Conservation (phyloP, 2,329 filamentous ascomycete species). For the Neurospora sp. region DNA sequence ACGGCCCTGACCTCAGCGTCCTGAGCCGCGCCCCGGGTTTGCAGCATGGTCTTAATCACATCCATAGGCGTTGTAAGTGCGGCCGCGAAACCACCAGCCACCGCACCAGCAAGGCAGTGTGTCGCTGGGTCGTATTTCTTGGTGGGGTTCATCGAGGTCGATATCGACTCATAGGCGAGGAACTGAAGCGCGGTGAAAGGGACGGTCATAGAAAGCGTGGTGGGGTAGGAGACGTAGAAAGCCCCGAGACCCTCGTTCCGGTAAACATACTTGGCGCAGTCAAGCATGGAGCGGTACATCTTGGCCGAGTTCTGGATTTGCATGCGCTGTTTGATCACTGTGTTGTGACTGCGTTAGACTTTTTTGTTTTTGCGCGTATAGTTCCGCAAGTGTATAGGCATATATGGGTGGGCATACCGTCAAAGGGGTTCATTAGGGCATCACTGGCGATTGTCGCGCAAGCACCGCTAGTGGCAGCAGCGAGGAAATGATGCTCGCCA, state of each 20-base stretch:
- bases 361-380: slow-evolving; percentile 3
- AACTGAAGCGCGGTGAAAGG: slow-evolving; percentile 97
- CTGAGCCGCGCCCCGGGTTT: slow-evolving; percentile 74
- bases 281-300: slow-evolving; percentile 73
- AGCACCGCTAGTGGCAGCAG: slow-evolving; percentile 86
- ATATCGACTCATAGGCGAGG: slow-evolving; percentile 94
- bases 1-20: slow-evolving; percentile 78
- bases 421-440: slow-evolving; percentile 98
- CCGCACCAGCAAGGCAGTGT: slow-evolving; percentile 83
- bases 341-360: slow-evolving; percentile 1
- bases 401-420: slow-evolving; percentile 53
- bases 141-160: slow-evolving; percentile 80
- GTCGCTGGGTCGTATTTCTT: slow-evolving; percentile 86
- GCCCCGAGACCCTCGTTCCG: slow-evolving; percentile 76
- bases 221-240: slow-evolving; percentile 98
- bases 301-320: slow-evolving; percentile 89
- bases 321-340: slow-evolving; percentile 99
- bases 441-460: slow-evolving; percentile 95
- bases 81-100: slow-evolving; percentile 88
- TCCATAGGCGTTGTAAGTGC: slow-evolving; percentile 93
- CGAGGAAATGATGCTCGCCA: slow-evolving; percentile 83
- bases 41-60: slow-evolving; percentile 94
- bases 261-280: slow-evolving; percentile 86
- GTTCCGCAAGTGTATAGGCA: not conserved
- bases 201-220: slow-evolving; percentile 95